Base-by-base conservation (phyloP, 441 rosid species). In the Erysimum pusillum region DNA sequence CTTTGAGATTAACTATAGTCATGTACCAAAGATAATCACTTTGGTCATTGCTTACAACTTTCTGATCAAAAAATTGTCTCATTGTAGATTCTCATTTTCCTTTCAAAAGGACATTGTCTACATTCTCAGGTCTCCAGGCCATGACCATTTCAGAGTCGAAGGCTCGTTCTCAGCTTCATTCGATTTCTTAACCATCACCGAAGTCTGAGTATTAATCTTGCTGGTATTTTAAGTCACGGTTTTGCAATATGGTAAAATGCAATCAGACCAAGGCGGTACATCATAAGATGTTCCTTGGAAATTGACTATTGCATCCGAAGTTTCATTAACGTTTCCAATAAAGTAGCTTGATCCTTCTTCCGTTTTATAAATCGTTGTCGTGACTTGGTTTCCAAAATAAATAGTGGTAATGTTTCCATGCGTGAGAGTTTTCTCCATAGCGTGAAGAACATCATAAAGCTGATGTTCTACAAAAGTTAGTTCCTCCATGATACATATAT, bases 401-500 rank as follows among this genome's bases (percentile, higher is more conserved):
- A 36, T 4, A 2, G 32, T 56, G 2, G 82, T 17, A 9, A 82
- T 57, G n/a, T 79, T 80, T 10, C 95, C 93, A 11, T 84, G 17
- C 1, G 89, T 83, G 11, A 90, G 86, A 42, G 79, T 70, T 14
- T 65, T 72, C 84, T 91, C 94, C 57, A 87, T 81, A 2, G 86
- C 75, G 15, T 76, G 85, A 41, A 93, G 72, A 45, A 84, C 61
- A 3, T 53, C 59, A 12, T 93, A 95, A 22, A 91, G 89, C 53
- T 84, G 92, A 53, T 0, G 86, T 86, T 67, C 85, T 85, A 14
- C 87, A 93, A 78, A 89, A 93, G 42, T 91, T 91, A 34, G 97
- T 93, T 0, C 98, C 96, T 17, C 98, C 97, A 13, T 91, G 97
- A 7, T 91, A 91, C 98, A 90, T 90, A 70, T 92, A 92, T 49